Evolutionary conservation across 2,329 filamentous ascomycete species (phyloP), one percentile per base, ranked within the genome.

Genomic region (Xylariaceae sp.): DNA sequence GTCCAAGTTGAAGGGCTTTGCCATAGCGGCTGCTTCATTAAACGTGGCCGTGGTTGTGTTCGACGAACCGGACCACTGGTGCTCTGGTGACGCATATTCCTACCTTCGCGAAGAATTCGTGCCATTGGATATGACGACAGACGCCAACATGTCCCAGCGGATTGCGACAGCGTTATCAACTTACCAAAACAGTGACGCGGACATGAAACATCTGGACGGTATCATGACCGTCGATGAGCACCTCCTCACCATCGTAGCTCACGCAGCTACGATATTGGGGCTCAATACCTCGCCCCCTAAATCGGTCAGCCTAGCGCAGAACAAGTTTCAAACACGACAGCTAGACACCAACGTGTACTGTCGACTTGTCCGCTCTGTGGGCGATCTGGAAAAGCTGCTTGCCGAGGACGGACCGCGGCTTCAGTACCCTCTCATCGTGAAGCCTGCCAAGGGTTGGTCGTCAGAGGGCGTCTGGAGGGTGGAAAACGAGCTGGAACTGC

Each of bases 31-130:
- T 10, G 47, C 49, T 19, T 71, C 72, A 1, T 64, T 77, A 2
- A 72, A 72, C 2, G 72, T 78, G 37, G 59, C 62, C 0, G 44
- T 78, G 1, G 67, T 77, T 21, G 64, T 77, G 6, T 37, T 76
- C 14, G 75, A 76, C 52, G 53, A 66, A 14, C 60, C 68, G 0
- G 73, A 71, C 4, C 73, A 77, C 60, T 77, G 74, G 74, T 61
- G 77, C n/a, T 58, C 74, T 55, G 60, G 63, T 12, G 9, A n/a
- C 7, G 20, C 19, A 14, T 53, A 26, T 21, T 56, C 65, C 1
- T 50, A 69, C 48, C 62, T 68, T 21, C 67, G 72, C 1, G 71
- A 75, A 20, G 72, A 62, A 1, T 74, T 76, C 47, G 53, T 74
- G 19, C 56, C 63, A 2, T 44, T 65, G n/a, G 60, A 70, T 26